phyloP scores from a whole-genome alignment of 768 basidiomycete species.

The Lentinula detonsa region DNA sequence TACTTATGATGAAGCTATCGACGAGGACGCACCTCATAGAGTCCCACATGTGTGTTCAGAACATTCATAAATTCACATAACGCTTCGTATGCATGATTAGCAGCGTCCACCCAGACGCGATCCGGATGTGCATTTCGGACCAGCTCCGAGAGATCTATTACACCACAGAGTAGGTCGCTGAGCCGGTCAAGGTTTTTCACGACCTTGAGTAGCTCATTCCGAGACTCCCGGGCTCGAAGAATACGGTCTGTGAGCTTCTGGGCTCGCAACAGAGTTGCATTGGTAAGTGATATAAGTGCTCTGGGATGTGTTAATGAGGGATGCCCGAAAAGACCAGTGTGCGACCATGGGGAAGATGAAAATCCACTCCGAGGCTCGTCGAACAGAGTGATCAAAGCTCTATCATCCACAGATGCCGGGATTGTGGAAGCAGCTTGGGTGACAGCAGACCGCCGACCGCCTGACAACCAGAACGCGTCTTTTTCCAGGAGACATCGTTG shows the following conservation, averaged over 20 bases:
- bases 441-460: conserved; percentile 22
- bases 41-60: conserved; percentile 86
- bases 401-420: conserved; percentile 62
- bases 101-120: conserved; percentile 71
- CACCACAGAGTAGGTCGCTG: conserved; percentile 92
- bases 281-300: conserved; percentile 65
- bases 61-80: conserved; percentile 98
- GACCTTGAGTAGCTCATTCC: conserved; percentile 72
- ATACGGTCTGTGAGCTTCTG: conserved; percentile 82
- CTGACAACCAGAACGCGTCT: conserved; percentile 10
- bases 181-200: conserved; percentile 96
- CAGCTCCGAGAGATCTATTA: conserved; percentile 94
- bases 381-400: conserved; percentile 61
- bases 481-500: conserved; percentile 35
- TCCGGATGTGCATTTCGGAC: conserved; percentile 93
- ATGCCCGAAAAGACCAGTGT: conserved; percentile 85
- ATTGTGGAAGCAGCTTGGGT: conserved; percentile 39
- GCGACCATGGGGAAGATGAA: conserved; percentile 35
- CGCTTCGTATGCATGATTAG: conserved; percentile 83
- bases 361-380: conserved; percentile 47
- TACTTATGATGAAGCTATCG: conserved; percentile 9
- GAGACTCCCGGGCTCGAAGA: conserved; percentile 62
- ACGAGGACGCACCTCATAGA: conserved; percentile 69
- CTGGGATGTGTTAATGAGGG: conserved; percentile 62
- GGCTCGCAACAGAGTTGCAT: conserved; percentile 77